phyloP scores from a whole-genome alignment of 2,329 filamentous ascomycete species.

The Colletotrichum lindemuthianum region DNA sequence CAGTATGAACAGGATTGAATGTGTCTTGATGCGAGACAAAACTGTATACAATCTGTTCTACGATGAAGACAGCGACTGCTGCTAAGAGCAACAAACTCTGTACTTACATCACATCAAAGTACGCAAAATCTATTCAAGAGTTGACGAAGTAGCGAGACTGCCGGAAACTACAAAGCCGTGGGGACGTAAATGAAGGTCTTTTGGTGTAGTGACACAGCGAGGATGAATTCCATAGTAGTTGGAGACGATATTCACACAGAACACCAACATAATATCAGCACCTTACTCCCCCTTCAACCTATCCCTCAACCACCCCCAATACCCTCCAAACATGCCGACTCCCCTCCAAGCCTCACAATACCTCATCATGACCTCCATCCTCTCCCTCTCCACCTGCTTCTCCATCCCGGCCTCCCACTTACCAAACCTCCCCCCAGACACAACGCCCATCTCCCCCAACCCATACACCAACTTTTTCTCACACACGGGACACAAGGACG shows the following conservation, averaged over 20 bases:
- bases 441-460: conserved; percentile 40
- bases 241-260: too few relatives aligned
- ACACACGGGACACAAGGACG: conserved; percentile 71
- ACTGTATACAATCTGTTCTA: too few relatives aligned
- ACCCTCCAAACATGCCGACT: conserved; percentile 58
- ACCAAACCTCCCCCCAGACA: conserved; percentile 39
- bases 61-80: too few relatives aligned
- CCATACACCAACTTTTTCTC: conserved; percentile 60
- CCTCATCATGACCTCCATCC: conserved; percentile 42
- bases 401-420: conserved; percentile 18
- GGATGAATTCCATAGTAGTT: too few relatives aligned
- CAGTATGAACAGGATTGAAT: background rate
- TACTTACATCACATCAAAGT: too few relatives aligned
- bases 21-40: too few relatives aligned
- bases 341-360: conserved; percentile 54
- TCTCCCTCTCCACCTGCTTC: conserved; percentile 9
- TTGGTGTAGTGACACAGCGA: too few relatives aligned
- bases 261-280: too few relatives aligned
- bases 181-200: too few relatives aligned
- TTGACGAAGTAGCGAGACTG: too few relatives aligned
- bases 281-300: conserved; percentile 11
- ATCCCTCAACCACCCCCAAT: conserved; percentile 52
- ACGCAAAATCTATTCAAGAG: too few relatives aligned
- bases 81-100: conserved; percentile 32
- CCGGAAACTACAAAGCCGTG: too few relatives aligned